These are phyloP conservation scores for Rhododendron griersonianum DNA, from an alignment of 148 eudicot genomes.

Conservation along the genomic window DNA sequence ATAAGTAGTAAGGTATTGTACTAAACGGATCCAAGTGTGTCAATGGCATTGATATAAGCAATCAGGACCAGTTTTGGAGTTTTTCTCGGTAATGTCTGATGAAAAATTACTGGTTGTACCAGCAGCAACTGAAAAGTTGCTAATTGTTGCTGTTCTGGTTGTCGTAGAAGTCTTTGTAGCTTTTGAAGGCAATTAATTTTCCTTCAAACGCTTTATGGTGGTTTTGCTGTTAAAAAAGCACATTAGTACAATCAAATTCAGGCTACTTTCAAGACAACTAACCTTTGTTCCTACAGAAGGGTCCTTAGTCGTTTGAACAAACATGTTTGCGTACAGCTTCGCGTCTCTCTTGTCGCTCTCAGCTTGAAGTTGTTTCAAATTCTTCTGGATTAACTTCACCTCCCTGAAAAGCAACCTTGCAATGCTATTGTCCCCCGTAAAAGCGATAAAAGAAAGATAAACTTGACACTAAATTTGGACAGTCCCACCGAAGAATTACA, in stretches of 20 bases:
- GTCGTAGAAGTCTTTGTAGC: neutral
- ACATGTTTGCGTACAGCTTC: constrained; percentile 53
- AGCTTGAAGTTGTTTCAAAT: constrained; percentile 48
- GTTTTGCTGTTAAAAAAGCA: neutral
- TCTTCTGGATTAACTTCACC: constrained; percentile 45
- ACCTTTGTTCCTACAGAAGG: constrained; percentile 33
- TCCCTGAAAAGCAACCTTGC: constrained; percentile 35
- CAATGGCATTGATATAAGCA: neutral
- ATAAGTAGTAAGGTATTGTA: neutral
- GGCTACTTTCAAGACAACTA: neutral
- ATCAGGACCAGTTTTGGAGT: neutral
- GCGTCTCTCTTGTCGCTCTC: constrained; percentile 56
- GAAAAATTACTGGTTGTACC: neutral
- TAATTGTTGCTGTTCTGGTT: neutral
- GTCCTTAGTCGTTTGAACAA: constrained; percentile 38
- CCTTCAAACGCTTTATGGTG: neutral
- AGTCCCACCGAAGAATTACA: neutral
- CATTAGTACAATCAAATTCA: neutral
- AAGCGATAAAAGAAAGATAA: neutral
- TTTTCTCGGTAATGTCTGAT: neutral
- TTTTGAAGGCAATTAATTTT: constrained; percentile 1
- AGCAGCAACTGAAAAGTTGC: neutral
- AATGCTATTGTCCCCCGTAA: neutral
- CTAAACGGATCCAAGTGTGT: neutral
- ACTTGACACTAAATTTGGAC: neutral